Evolutionary conservation across 345 rosid genomes (phyloP).

Genomic region (Corchorus capsularis): DNA sequence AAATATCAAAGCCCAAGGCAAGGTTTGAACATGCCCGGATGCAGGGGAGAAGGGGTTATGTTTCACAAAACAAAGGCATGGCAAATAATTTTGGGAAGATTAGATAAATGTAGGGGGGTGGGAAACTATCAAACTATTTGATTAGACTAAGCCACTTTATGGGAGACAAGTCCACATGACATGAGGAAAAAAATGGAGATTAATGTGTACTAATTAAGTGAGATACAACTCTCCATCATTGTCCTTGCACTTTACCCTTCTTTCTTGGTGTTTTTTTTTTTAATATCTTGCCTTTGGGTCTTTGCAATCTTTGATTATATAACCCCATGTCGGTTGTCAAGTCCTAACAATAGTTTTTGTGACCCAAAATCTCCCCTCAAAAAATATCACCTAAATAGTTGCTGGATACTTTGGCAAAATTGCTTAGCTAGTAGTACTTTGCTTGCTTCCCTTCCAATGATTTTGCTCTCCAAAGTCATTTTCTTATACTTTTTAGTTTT

Average conservation of each 20-base stretch:
- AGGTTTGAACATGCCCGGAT: neutral
- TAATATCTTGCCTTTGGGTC: neutral
- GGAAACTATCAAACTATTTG: conserved; percentile 4
- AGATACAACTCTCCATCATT: conserved; percentile 18
- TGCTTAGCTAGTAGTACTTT: neutral
- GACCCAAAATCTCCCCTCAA: conserved; percentile 11
- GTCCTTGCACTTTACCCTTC: conserved; percentile 23
- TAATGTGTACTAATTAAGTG: neutral
- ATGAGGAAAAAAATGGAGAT: conserved; percentile 21
- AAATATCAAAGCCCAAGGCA: neutral
- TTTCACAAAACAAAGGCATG: conserved; percentile 26
- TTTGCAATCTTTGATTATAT: conserved; percentile 9
- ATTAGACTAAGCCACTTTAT: conserved; percentile 37
- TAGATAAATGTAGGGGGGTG: neutral
- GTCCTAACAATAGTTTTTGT: conserved; percentile 3
- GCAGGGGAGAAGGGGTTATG: conserved; percentile 35
- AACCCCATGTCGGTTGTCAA: conserved; percentile 12
- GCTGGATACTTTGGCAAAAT: neutral
- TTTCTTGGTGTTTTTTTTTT: neutral
- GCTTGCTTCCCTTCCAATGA: neutral
- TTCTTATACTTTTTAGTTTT: neutral
- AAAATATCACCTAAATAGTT: neutral
- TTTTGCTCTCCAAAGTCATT: neutral
- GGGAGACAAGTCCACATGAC: conserved; percentile 40
- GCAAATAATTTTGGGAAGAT: neutral